Evolutionary conservation across 2,329 filamentous ascomycete species (phyloP).

Genomic region (Diaporthe longicolla): DNA sequence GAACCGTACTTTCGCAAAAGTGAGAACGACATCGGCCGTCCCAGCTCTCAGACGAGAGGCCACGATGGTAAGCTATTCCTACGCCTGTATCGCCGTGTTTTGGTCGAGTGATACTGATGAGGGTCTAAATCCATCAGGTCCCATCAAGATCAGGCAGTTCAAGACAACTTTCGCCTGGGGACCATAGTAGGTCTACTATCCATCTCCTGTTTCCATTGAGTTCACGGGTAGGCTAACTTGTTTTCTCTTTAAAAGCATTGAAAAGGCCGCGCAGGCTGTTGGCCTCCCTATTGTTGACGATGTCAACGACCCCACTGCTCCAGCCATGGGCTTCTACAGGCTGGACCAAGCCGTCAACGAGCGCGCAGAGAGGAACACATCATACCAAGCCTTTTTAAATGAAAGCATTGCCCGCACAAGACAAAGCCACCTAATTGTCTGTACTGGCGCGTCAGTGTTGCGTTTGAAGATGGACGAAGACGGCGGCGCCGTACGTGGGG

Average conservation of each 20-base stretch:
- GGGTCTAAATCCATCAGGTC: too few species aligned
- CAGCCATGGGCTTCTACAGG: neutral
- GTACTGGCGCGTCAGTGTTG: slow-evolving; percentile 45
- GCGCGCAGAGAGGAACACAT: neutral
- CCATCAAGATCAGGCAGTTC: neutral
- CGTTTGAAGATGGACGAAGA: neutral
- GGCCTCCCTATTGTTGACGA: neutral
- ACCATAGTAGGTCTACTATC: neutral
- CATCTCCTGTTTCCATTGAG: too few species aligned
- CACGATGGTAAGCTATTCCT: slow-evolving; percentile 44
- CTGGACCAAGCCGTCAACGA: neutral
- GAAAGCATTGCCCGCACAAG: neutral
- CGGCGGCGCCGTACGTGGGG: neutral
- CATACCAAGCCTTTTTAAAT: neutral
- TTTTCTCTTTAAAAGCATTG: neutral
- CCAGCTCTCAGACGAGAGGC: slow-evolving; percentile 44
- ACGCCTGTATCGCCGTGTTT: too few species aligned
- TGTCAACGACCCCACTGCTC: neutral
- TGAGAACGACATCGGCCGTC: slow-evolving; percentile 45
- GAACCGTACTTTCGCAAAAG: slow-evolving; percentile 52
- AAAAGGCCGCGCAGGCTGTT: neutral
- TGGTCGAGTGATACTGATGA: too few species aligned
- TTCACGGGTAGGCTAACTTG: too few species aligned
- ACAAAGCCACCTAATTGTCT: neutral
- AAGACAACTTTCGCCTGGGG: neutral